Conservation (phyloP, 306 rosid species). For the Echinosophora koreensis region DNA sequence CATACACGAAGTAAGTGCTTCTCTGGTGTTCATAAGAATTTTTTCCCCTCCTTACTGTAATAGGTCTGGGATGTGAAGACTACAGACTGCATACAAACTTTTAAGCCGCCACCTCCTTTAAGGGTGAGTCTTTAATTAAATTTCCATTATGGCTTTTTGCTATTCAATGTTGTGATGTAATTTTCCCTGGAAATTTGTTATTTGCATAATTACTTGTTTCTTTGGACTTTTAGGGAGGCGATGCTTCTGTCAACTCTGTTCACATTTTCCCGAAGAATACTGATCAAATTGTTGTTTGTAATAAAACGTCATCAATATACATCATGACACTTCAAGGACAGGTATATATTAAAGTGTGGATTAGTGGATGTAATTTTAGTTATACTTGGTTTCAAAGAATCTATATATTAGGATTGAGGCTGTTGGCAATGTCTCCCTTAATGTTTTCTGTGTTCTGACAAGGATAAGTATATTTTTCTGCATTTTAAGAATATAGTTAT, state of each 20-base stretch:
- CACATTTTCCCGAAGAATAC: constrained; percentile 87
- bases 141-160: constrained; percentile 12
- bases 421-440: constrained; percentile 11
- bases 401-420: neutral
- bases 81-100: constrained; percentile 89
- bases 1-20: neutral
- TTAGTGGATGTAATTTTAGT: constrained; percentile 25
- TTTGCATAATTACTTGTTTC: constrained; percentile 48
- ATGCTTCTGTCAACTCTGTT: constrained; percentile 97
- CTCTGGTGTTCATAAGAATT: constrained; percentile 12
- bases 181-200: constrained; percentile 18
- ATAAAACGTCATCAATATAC: constrained; percentile 94
- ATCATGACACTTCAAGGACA: constrained; percentile 99
- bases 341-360: constrained; percentile 56
- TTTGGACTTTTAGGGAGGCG: constrained; percentile 80
- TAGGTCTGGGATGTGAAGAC: constrained; percentile 97
- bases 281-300: constrained; percentile 91
- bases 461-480: constrained; percentile 20
- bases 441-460: constrained; percentile 15
- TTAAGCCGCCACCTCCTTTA: constrained; percentile 98
- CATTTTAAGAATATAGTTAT: neutral
- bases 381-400: constrained; percentile 5
- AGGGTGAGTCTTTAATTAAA: constrained; percentile 58
- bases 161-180: constrained; percentile 24
- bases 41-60: constrained; percentile 52